Percentiles rank a stretch among this genome's conserved stretches.
These are phyloP conservation scores for Pugionium cornutum DNA, from an alignment of 345 rosid genomes.

Conservation along the genomic window DNA sequence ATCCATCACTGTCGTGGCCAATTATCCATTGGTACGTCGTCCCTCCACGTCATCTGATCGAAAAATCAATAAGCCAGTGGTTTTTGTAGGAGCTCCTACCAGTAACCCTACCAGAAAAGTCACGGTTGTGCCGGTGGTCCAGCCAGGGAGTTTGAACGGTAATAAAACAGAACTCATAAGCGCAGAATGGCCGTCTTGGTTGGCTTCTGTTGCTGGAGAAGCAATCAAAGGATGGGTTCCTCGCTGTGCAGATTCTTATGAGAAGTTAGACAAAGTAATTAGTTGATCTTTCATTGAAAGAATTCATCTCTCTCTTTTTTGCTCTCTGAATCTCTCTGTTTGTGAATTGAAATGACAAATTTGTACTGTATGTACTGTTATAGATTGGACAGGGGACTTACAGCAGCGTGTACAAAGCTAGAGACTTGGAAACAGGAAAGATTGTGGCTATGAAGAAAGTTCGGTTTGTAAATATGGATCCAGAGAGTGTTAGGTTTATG, in stretches of 20 bases:
- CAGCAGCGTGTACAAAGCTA: no score
- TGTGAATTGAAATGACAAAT: not conserved
- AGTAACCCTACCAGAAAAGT: constrained; percentile 31
- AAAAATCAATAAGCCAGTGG: constrained; percentile 4
- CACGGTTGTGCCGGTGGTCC: constrained; percentile 20
- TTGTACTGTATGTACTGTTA: constrained; percentile 15
- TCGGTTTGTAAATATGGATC: constrained; percentile 78
- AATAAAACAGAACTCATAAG: constrained; percentile 9
- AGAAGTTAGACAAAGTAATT: constrained; percentile 39
- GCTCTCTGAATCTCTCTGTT: not conserved
- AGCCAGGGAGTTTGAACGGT: constrained; percentile 4
- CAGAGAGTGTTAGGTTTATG: constrained; percentile 87
- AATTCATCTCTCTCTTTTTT: not conserved
- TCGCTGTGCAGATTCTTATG: constrained; percentile 40
- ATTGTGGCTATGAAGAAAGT: constrained; percentile 89
- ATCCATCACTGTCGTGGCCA: constrained; percentile 37
- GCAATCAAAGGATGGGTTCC: constrained; percentile 39
- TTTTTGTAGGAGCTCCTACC: constrained; percentile 31
- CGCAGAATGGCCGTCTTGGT: constrained; percentile 43
- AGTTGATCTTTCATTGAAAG: not conserved
- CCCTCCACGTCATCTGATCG: constrained; percentile 39
- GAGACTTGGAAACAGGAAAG: constrained; percentile 63
- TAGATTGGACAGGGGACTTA: constrained; percentile 49
- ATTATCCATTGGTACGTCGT: constrained; percentile 25
- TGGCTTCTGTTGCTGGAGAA: constrained; percentile 25